Percentiles rank a stretch among this genome's conserved stretches.
These are phyloP conservation scores for Elsinoe ampelina DNA, from an alignment of 2,329 filamentous ascomycete species.

Conservation along the genomic window DNA sequence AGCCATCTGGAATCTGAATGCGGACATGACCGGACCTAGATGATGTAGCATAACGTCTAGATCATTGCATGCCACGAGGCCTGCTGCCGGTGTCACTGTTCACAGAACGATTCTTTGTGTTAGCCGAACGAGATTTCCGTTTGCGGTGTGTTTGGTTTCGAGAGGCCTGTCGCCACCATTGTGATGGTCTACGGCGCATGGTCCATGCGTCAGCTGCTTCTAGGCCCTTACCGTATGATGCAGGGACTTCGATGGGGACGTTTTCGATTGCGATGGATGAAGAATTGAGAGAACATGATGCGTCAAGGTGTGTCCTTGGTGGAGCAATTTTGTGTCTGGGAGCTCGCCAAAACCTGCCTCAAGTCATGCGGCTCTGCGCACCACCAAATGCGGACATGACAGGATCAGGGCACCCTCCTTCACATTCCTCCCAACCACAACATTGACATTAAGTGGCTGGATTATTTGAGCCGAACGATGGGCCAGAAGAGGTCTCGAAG, in stretches of 20 bases:
- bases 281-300: too few relatives aligned
- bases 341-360: background rate
- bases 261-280: too few relatives aligned
- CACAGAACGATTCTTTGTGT: background rate
- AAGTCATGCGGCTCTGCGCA: background rate
- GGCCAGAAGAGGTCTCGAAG: slow-evolving; percentile 17
- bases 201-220: too few relatives aligned
- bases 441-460: background rate
- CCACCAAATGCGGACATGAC: background rate
- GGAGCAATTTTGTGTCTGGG: too few relatives aligned
- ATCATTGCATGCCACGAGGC: background rate
- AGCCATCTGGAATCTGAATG: background rate
- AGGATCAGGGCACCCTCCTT: background rate
- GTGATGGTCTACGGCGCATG: too few relatives aligned
- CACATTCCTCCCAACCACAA: background rate
- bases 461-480: slow-evolving; percentile 9
- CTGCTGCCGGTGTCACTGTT: background rate
- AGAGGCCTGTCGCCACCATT: too few relatives aligned
- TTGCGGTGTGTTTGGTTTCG: background rate
- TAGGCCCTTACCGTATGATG: too few relatives aligned
- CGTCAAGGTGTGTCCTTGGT: too few relatives aligned
- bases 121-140: background rate
- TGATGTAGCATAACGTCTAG: background rate
- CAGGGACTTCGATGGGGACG: too few relatives aligned
- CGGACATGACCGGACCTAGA: background rate